Percentiles rank a stretch among this genome's conserved stretches.
Conservation (phyloP, 1,284 basidiomycete species). For the Moesziomyces aphidis region DNA sequence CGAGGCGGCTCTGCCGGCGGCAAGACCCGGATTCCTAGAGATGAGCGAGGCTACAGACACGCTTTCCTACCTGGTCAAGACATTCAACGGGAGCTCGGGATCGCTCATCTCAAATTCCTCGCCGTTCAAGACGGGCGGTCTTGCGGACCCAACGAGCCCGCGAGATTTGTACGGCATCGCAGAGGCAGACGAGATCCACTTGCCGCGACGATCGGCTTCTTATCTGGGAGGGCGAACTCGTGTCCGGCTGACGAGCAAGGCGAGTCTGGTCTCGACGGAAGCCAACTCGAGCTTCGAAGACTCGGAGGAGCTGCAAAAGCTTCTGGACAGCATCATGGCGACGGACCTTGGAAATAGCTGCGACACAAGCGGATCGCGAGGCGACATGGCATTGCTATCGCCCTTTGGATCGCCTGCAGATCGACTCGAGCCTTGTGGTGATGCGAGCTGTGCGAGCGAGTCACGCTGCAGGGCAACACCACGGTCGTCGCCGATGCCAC, state of each 20-base stretch:
- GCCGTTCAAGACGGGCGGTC: conserved; percentile 13
- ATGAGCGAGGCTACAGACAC: conserved; percentile 35
- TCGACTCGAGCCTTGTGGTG: not conserved
- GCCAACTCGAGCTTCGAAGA: conserved; percentile 49
- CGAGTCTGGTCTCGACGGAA: conserved; percentile 36
- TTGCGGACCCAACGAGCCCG: conserved; percentile 4
- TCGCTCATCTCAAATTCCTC: conserved; percentile 23
- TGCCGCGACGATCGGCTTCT: not conserved
- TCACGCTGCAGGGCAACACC: not conserved
- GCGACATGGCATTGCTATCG: conserved; percentile 30
- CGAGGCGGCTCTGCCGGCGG: conserved; percentile 6
- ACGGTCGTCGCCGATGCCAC: conserved; percentile 2
- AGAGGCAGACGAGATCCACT: conserved; percentile 14
- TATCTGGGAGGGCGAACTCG: conserved; percentile 2
- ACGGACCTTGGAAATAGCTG: conserved; percentile 21
- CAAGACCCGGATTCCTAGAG: conserved; percentile 35
- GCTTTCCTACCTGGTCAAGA: conserved; percentile 27
- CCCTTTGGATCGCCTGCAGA: conserved; percentile 35
- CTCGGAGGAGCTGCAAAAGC: conserved; percentile 41
- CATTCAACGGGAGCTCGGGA: conserved; percentile 19
- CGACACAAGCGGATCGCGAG: conserved; percentile 9
- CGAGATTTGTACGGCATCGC: conserved; percentile 27
- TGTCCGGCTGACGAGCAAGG: conserved; percentile 18
- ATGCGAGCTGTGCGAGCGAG: not conserved
- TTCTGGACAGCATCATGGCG: conserved; percentile 47